A percentile compares a stretch with the other conserved stretches of the same genome.
Conservation (phyloP, 805 yeast genomes). For the Saccharomyces mikatae region DNA sequence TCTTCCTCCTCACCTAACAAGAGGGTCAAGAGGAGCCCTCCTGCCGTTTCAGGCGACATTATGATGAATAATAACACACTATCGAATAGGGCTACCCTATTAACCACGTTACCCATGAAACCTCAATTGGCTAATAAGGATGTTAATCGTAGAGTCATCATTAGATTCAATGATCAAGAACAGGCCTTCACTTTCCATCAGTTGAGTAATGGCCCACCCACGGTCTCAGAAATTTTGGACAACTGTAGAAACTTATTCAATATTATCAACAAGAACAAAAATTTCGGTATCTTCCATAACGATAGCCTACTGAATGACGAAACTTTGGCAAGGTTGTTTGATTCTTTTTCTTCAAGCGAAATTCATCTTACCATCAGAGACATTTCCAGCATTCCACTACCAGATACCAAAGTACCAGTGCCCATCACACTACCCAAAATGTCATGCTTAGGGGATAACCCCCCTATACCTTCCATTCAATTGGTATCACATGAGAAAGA, state of each 20-base stretch:
- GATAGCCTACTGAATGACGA: conserved; percentile 35
- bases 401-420: not conserved
- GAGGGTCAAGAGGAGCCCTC: not conserved
- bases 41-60: not conserved
- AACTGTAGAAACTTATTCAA: conserved; percentile 70
- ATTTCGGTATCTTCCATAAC: conserved; percentile 17
- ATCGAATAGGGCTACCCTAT: conserved; percentile 7
- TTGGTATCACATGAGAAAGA: not conserved
- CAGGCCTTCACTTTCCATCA: conserved; percentile 62
- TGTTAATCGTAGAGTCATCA: conserved; percentile 33
- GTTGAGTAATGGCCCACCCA: conserved; percentile 68
- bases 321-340: conserved; percentile 39
- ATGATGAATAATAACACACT: not conserved
- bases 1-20: not conserved
- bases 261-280: conserved; percentile 23
- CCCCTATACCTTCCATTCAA: conserved; percentile 4
- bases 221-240: conserved; percentile 64
- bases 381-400: conserved; percentile 3
- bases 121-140: conserved; percentile 33
- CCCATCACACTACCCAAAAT: not conserved
- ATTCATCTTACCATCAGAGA: conserved; percentile 36
- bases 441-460: not conserved
- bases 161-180: conserved; percentile 45
- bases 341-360: conserved; percentile 26
- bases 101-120: conserved; percentile 27